A percentile compares a stretch with the other conserved stretches of the same genome.
phyloP scores from a whole-genome alignment of 306 rosid genomes.

The Inga laurina region DNA sequence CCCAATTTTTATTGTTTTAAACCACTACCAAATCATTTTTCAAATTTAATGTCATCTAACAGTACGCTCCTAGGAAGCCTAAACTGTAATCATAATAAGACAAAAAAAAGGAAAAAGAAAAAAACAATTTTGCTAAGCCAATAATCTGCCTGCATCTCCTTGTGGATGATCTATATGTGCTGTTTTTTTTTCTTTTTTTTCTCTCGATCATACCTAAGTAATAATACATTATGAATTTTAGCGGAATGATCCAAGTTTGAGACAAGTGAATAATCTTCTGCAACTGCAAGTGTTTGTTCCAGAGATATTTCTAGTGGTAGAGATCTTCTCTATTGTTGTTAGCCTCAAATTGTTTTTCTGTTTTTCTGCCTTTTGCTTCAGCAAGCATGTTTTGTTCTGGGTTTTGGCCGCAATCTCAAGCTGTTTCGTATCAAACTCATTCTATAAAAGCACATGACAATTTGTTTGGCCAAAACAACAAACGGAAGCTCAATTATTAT shows the following conservation, averaged over 20 bases:
- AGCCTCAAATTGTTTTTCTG: constrained; percentile 47
- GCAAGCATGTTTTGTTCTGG: constrained; percentile 36
- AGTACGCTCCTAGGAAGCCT: neutral
- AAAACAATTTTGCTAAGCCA: neutral
- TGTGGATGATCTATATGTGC: neutral
- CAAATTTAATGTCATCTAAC: neutral
- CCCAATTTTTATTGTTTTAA: no score
- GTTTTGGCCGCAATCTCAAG: constrained; percentile 43
- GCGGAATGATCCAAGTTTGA: constrained; percentile 20
- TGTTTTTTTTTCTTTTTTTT: no score
- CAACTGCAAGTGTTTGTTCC: constrained; percentile 16
- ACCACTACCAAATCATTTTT: neutral
- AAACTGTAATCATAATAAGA: neutral
- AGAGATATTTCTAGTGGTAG: constrained; percentile 37
- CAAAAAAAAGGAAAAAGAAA: neutral
- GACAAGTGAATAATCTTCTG: constrained; percentile 29
- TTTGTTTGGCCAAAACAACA: neutral
- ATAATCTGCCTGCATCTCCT: neutral
- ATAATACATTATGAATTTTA: constrained; percentile 22
- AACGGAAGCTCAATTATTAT: neutral
- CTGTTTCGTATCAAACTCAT: constrained; percentile 55
- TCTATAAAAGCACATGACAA: constrained; percentile 38
- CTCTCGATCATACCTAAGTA: neutral
- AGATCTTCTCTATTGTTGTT: constrained; percentile 44
- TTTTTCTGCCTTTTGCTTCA: constrained; percentile 63